These are phyloP conservation scores for Oryza longistaminata DNA, from an alignment of 176 grass and related monocot species.

Conservation along the genomic window DNA sequence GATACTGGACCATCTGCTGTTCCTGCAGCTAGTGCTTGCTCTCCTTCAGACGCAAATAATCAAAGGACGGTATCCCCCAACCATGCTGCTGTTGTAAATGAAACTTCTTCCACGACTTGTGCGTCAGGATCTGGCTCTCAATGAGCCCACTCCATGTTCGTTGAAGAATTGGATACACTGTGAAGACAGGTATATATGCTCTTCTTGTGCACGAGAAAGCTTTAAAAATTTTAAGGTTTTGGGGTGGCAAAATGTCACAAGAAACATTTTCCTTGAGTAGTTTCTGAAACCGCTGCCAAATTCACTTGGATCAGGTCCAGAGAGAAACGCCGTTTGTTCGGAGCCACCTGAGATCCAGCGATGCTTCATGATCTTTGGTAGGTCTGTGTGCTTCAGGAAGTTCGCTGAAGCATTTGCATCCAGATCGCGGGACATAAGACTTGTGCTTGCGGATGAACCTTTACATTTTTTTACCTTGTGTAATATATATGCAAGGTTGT, in stretches of 20 bases:
- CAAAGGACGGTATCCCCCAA: constrained; percentile 20
- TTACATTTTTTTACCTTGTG: background rate
- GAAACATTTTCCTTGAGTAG: background rate
- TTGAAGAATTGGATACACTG: background rate
- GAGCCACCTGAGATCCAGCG: constrained; percentile 36
- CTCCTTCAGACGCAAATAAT: constrained; percentile 27
- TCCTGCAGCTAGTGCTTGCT: constrained; percentile 6
- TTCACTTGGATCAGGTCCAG: constrained; percentile 26
- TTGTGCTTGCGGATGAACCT: background rate
- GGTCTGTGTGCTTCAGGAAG: constrained; percentile 32
- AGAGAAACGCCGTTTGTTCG: background rate
- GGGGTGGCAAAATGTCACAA: background rate
- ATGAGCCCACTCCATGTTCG: constrained; percentile 19
- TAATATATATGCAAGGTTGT: background rate
- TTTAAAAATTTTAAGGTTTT: background rate
- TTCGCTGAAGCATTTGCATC: constrained; percentile 15
- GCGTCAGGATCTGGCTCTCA: constrained; percentile 50
- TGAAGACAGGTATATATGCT: constrained; percentile 30
- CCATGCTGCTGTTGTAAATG: constrained; percentile 16
- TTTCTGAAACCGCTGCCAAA: background rate
- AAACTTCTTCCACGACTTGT: constrained; percentile 32
- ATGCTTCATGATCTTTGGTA: constrained; percentile 27
- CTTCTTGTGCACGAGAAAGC: background rate
- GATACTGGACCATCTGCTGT: constrained; percentile 29
- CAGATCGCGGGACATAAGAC: constrained; percentile 27